Conservation (phyloP, 108 stramenopile genomes). For the Cyclotella choctawhatcheeana region DNA sequence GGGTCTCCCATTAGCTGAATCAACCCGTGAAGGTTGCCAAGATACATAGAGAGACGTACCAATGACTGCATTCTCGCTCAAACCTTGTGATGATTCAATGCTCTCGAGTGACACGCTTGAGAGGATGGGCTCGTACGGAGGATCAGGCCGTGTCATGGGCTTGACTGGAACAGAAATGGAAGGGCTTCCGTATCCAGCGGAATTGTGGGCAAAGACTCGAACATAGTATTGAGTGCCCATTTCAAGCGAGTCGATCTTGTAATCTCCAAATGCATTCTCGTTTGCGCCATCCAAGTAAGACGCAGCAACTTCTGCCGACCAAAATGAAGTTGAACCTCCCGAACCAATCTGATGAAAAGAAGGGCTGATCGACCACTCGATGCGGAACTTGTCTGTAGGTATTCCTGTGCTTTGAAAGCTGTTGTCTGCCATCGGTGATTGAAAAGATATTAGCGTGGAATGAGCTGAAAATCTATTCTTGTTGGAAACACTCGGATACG, state of each 20-base stretch:
- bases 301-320: constrained; percentile 42
- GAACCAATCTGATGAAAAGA: constrained; percentile 18
- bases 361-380: constrained; percentile 81
- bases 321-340: constrained; percentile 10
- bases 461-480: constrained; percentile 48
- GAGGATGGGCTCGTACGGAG: constrained; percentile 52
- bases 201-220: constrained; percentile 72
- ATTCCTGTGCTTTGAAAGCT: constrained; percentile 53
- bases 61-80: constrained; percentile 33
- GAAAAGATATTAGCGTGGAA: constrained; percentile 44
- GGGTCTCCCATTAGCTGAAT: constrained; percentile 39
- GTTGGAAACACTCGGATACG: constrained; percentile 46
- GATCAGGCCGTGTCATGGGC: constrained; percentile 58
- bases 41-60: constrained; percentile 56
- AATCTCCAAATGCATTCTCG: constrained; percentile 44
- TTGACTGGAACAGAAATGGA: constrained; percentile 46
- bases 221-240: constrained; percentile 75
- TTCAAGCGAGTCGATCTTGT: constrained; percentile 58
- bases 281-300: constrained; percentile 31
- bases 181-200: constrained; percentile 52
- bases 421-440: constrained; percentile 26
- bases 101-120: constrained; percentile 32
- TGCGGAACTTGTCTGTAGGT: constrained; percentile 72
- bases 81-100: constrained; percentile 13
- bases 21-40: constrained; percentile 55